phyloP scores from a whole-genome alignment of 352 stramenopile species.

The Pythium graminicola region DNA sequence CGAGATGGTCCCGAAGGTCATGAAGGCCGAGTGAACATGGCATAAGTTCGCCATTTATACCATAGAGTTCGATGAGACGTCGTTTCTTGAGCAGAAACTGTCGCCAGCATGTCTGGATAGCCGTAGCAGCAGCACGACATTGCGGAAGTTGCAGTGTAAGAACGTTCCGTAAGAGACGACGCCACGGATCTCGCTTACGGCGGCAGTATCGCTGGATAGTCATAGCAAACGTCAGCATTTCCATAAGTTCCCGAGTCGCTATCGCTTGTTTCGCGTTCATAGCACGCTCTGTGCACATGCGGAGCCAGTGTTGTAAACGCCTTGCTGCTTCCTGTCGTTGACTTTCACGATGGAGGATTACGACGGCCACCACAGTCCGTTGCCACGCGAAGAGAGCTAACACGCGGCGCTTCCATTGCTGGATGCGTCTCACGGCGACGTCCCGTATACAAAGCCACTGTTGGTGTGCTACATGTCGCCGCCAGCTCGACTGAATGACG shows the following conservation, averaged over 20 bases:
- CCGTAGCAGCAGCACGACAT: neutral
- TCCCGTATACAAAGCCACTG: slow-evolving; percentile 7
- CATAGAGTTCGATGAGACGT: neutral
- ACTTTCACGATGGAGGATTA: neutral
- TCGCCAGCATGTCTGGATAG: neutral
- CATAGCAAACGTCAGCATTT: slow-evolving; percentile 23
- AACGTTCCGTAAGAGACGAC: slow-evolving; percentile 20
- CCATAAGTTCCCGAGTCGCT: slow-evolving; percentile 16
- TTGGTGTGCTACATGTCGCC: slow-evolving; percentile 24
- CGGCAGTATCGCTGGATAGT: slow-evolving; percentile 39
- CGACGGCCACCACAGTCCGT: neutral
- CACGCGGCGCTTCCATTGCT: slow-evolving; percentile 7
- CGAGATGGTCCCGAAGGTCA: slow-evolving; percentile 22
- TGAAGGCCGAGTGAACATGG: neutral
- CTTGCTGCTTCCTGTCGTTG: neutral
- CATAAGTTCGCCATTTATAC: neutral
- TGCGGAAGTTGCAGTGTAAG: slow-evolving; percentile 29
- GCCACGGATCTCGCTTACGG: slow-evolving; percentile 30
- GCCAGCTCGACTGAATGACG: slow-evolving; percentile 48
- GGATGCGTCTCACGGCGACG: neutral
- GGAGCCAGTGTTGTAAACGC: slow-evolving; percentile 3
- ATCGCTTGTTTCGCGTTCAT: slow-evolving; percentile 12
- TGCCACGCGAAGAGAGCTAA: slow-evolving; percentile 10
- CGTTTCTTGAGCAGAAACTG: neutral
- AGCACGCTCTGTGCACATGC: neutral